These are phyloP conservation scores for Zygotorulaspora sp. DNA, from an alignment of 805 yeast species.

Conservation along the genomic window DNA sequence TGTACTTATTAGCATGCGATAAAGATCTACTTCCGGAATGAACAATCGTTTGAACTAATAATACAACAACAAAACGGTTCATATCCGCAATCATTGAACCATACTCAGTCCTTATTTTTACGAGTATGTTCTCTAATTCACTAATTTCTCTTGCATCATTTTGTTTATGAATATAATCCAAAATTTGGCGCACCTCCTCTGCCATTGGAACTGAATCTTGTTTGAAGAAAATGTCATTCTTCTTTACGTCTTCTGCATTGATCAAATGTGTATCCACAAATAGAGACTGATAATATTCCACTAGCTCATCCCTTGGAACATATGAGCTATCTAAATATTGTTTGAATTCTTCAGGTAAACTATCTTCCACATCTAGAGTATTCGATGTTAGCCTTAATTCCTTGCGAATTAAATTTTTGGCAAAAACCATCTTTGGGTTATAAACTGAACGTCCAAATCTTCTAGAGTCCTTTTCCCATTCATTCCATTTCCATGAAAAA, in stretches of 20 bases:
- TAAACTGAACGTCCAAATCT: slow-evolving; percentile 42
- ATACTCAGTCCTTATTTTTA: slow-evolving; percentile 30
- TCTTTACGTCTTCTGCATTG: slow-evolving; percentile 30
- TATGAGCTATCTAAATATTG: slow-evolving; percentile 45
- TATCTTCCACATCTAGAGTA: slow-evolving; percentile 56
- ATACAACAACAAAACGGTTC: slow-evolving; percentile 48
- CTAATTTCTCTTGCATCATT: slow-evolving; percentile 29
- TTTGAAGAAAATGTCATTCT: slow-evolving; percentile 39
- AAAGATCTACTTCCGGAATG: slow-evolving; percentile 85
- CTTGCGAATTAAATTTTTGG: slow-evolving; percentile 73
- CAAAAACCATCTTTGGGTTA: slow-evolving; percentile 71
- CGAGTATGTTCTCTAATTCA: slow-evolving; percentile 32
- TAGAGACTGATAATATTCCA: slow-evolving; percentile 37
- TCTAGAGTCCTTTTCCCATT: slow-evolving; percentile 70
- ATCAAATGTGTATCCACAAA: slow-evolving; percentile 22
- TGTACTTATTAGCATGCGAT: slow-evolving; percentile 63
- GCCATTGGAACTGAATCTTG: slow-evolving; percentile 38
- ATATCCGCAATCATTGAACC: slow-evolving; percentile 34
- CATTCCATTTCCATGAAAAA: slow-evolving; percentile 97
- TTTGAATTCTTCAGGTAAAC: slow-evolving; percentile 59
- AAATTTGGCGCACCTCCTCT: slow-evolving; percentile 36
- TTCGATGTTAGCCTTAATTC: slow-evolving; percentile 81
- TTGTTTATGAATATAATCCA: slow-evolving; percentile 37
- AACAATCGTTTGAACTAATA: slow-evolving; percentile 67
- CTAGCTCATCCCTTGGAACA: slow-evolving; percentile 34